Conservation (phyloP, 208 protist species). For the Trypanosoma theileri region DNA sequence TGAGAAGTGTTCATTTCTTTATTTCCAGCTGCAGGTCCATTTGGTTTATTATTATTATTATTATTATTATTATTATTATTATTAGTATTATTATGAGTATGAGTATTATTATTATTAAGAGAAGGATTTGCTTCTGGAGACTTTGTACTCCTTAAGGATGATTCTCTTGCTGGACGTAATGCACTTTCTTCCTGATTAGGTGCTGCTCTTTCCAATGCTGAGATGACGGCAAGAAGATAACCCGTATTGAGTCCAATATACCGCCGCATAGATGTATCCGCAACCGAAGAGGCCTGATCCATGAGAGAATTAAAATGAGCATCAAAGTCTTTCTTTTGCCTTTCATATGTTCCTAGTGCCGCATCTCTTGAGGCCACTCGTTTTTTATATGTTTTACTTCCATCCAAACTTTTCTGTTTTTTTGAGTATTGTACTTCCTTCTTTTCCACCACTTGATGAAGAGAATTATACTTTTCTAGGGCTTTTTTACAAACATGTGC, state of each 20-base stretch:
- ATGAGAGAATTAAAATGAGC: constrained; percentile 31
- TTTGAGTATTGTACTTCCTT: constrained; percentile 45
- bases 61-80: too few relatives aligned
- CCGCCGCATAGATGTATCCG: constrained; percentile 33
- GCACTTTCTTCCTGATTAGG: neutral
- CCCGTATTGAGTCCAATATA: constrained; percentile 54
- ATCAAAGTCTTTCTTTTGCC: constrained; percentile 29
- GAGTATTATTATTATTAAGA: too few relatives aligned
- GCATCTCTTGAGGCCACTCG: constrained; percentile 29
- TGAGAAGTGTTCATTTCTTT: neutral
- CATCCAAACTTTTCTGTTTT: constrained; percentile 40
- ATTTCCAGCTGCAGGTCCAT: neutral
- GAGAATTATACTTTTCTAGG: constrained; percentile 29
- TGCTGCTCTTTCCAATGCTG: constrained; percentile 40
- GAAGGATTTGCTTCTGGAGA: too few relatives aligned
- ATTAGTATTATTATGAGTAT: too few relatives aligned
- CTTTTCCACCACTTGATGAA: constrained; percentile 41
- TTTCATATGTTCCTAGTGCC: constrained; percentile 20
- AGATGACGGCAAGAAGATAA: constrained; percentile 49
- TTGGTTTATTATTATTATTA: neutral
- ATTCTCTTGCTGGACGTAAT: too few relatives aligned
- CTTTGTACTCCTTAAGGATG: too few relatives aligned
- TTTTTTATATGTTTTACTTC: constrained; percentile 35
- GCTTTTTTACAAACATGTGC: constrained; percentile 25
- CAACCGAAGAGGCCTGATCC: constrained; percentile 33